Evolutionary conservation across 495 filamentous ascomycete genomes (phyloP).

Genomic region (Penicillium goetzii): DNA sequence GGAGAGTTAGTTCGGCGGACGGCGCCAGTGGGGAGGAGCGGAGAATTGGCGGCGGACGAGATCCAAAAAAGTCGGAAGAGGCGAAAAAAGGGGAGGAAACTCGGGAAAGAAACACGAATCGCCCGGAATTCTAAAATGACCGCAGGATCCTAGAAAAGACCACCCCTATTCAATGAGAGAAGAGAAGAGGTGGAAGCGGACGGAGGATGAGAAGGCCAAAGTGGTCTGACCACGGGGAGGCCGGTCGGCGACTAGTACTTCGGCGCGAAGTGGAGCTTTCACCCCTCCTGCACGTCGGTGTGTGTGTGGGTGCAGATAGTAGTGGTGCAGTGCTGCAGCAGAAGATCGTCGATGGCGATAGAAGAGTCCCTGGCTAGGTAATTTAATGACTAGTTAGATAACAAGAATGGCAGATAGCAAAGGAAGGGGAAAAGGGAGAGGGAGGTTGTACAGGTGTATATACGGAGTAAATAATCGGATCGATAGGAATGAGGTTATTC

Average conservation of each 20-base stretch:
- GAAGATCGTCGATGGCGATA: neutral
- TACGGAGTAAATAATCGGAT: neutral
- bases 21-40: slow-evolving; percentile 8
- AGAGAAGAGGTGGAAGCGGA: slow-evolving; percentile 8
- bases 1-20: slow-evolving; percentile 16
- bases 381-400: neutral
- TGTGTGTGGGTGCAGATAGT: neutral
- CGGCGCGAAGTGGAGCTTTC: slow-evolving; percentile 26
- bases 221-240: slow-evolving; percentile 31
- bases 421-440: neutral
- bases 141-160: neutral
- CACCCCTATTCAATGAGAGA: neutral
- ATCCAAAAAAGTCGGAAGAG: slow-evolving; percentile 14
- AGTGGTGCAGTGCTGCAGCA: neutral
- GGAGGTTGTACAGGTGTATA: slow-evolving; percentile 2
- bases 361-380: neutral
- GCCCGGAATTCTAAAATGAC: neutral
- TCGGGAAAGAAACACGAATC: neutral
- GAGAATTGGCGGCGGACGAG: slow-evolving; percentile 11
- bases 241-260: too few species aligned
- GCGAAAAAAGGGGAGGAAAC: neutral
- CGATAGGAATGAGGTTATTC: neutral
- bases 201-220: slow-evolving; percentile 29
- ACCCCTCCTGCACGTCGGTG: slow-evolving; percentile 1
- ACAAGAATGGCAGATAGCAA: neutral